Evolutionary conservation across 208 protist genomes (phyloP), one percentile per base, ranked within the genome.

Genomic region (Herpetomonas samuelpessoai): DNA sequence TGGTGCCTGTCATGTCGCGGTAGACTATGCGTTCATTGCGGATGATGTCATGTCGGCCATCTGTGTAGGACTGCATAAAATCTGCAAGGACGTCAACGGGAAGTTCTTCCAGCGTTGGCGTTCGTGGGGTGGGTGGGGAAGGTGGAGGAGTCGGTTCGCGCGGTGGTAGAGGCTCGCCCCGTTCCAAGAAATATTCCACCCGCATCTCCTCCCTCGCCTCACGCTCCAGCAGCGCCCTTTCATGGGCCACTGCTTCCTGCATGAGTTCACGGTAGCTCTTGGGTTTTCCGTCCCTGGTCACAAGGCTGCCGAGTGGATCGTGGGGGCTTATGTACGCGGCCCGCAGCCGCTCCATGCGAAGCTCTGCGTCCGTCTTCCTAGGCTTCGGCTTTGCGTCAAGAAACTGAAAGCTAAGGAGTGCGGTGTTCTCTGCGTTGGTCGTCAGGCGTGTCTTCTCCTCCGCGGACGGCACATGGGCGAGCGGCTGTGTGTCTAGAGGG

Each of bases 21-120:
- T 77, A 81, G 22, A 30, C 46, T 52, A 61, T 59, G 22, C 79
- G 69, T 39, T 89, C 82, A 30, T 30, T 57, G 2, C 35, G 10
- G 46, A 81, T 61, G 49, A 83, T 76, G 27, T 74, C 66, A 47
- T 73, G 57, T 50, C 81, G 48, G n/a, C 74, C 55, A 30, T 63
- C 66, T 0, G 51, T 30, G 31, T 80, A 84, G 21, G 74, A 67
- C 12, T 52, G 41, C 49, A 65, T 7, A 7, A 56, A 10, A 44
- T 12, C 38, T 10, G 29, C 19, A 41, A 57, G 56, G 14, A 22
- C 19, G 16, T 30, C 7, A 2, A 3, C 19, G 30, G 49, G 61
- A 9, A 62, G 6, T 12, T 67, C 47, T 27, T 67, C 61, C 50
- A 58, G 48, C n/a, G 14, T 21, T n/a, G 50, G 49, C 6, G 60